Conservation (phyloP, 2,329 filamentous ascomycete species). For the Emydomyces testavorans region DNA sequence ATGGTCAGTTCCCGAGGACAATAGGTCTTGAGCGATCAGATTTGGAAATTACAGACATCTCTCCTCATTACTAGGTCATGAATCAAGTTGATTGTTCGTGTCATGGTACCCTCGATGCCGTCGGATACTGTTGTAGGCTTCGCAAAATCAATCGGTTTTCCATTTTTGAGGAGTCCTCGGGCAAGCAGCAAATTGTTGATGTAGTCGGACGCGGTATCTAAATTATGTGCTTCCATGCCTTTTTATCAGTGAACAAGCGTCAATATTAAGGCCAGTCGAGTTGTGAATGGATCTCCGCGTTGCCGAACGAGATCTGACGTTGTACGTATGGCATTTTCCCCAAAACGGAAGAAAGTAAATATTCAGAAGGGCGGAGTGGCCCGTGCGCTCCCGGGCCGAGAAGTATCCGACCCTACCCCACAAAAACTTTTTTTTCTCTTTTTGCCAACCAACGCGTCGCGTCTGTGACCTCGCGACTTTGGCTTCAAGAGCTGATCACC, state of each 20-base stretch:
- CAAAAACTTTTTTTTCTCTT: background rate
- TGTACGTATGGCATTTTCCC: constrained; percentile 19
- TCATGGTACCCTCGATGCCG: constrained; percentile 57
- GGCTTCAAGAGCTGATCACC: no score
- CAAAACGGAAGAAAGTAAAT: constrained; percentile 37
- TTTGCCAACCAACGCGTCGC: background rate
- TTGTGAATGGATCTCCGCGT: background rate
- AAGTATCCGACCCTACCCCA: constrained; percentile 3
- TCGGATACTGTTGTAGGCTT: constrained; percentile 53
- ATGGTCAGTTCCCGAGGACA: constrained; percentile 7
- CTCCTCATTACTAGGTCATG: constrained; percentile 85
- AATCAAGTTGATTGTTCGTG: constrained; percentile 78
- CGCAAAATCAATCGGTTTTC: constrained; percentile 61
- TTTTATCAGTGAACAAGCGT: background rate
- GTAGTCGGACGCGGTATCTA: constrained; percentile 52
- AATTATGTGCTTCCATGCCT: constrained; percentile 38
- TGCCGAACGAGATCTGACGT: background rate
- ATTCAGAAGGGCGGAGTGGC: constrained; percentile 15
- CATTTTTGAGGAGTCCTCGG: constrained; percentile 50
- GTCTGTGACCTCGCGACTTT: background rate
- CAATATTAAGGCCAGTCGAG: background rate
- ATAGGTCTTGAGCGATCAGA: background rate
- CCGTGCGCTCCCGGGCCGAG: constrained; percentile 6
- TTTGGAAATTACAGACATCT: constrained; percentile 52
- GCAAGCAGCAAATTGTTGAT: constrained; percentile 56